Conservation (phyloP, 2,329 filamentous ascomycete species). For the Ophiognomonia clavigignenti-juglandacearum region DNA sequence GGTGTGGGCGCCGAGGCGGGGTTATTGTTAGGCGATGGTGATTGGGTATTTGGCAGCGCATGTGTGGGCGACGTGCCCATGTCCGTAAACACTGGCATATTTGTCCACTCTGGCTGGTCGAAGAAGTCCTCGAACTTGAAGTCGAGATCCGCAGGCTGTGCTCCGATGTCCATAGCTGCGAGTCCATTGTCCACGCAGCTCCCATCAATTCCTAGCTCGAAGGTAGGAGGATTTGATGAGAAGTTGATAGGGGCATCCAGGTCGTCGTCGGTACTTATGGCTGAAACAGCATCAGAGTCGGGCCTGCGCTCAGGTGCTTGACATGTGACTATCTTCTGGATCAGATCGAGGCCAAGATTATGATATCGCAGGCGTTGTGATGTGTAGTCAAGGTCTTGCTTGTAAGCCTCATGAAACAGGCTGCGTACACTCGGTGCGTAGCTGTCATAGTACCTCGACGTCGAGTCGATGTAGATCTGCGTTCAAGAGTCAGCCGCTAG, state of each 20-base stretch:
- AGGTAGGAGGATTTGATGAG: constrained; percentile 11
- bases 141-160: no score
- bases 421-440: constrained; percentile 37
- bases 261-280: constrained; percentile 8
- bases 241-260: constrained; percentile 10
- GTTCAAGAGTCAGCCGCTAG: constrained; percentile 3
- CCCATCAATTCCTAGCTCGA: constrained; percentile 9
- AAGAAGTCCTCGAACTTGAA: no score
- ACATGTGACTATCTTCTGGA: constrained; percentile 33
- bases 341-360: constrained; percentile 32
- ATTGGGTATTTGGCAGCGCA: no score
- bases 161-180: not conserved
- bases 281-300: constrained; percentile 6
- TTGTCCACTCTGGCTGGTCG: no score
- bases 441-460: constrained; percentile 32
- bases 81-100: no score
- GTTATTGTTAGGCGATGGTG: no score
- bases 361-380: constrained; percentile 38
- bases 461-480: constrained; percentile 33
- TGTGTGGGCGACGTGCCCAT: no score
- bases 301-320: constrained; percentile 14
- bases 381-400: constrained; percentile 21
- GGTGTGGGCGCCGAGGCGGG: no score
- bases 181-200: constrained; percentile 6
- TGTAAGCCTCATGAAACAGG: constrained; percentile 41